phyloP scores from a whole-genome alignment of 2,329 filamentous ascomycete species.

The Nannizziopsis arthrosporioides region DNA sequence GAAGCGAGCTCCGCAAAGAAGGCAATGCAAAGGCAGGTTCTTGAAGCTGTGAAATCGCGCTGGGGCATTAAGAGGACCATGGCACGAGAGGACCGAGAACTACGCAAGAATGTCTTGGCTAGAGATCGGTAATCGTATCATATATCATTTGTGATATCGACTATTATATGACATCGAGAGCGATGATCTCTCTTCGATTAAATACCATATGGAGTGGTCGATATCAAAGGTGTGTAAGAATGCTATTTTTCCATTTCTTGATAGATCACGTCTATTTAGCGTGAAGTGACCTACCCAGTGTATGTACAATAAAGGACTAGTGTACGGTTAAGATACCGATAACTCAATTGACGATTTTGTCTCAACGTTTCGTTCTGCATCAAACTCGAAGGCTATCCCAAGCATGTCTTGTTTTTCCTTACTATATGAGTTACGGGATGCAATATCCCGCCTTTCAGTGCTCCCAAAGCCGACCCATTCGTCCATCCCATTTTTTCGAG shows the following conservation, averaged over 20 bases:
- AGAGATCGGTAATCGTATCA: constrained; percentile 37
- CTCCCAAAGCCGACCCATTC: constrained; percentile 71
- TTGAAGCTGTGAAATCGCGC: constrained; percentile 45
- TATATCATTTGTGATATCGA: not conserved
- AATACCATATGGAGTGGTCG: too few relatives aligned
- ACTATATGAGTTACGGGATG: constrained; percentile 78
- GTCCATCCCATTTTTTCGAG: constrained; percentile 97
- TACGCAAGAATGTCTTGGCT: constrained; percentile 51
- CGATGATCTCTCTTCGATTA: too few relatives aligned
- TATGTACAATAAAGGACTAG: too few relatives aligned
- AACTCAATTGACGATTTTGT: constrained; percentile 26
- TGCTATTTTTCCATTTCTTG: too few relatives aligned
- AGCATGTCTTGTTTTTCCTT: constrained; percentile 71
- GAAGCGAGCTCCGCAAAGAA: constrained; percentile 42
- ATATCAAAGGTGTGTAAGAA: too few relatives aligned
- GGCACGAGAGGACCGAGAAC: constrained; percentile 49
- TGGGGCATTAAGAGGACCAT: constrained; percentile 50
- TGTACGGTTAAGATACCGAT: constrained; percentile 5
- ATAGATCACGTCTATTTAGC: too few relatives aligned
- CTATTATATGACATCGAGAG: too few relatives aligned
- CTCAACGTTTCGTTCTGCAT: not conserved
- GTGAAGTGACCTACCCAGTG: too few relatives aligned
- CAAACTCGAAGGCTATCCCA: constrained; percentile 42
- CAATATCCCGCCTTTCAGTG: constrained; percentile 71
- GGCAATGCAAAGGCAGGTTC: constrained; percentile 35